These are phyloP conservation scores for Colletotrichum magnum DNA, from an alignment of 2,329 filamentous ascomycete genomes.

Conservation along the genomic window DNA sequence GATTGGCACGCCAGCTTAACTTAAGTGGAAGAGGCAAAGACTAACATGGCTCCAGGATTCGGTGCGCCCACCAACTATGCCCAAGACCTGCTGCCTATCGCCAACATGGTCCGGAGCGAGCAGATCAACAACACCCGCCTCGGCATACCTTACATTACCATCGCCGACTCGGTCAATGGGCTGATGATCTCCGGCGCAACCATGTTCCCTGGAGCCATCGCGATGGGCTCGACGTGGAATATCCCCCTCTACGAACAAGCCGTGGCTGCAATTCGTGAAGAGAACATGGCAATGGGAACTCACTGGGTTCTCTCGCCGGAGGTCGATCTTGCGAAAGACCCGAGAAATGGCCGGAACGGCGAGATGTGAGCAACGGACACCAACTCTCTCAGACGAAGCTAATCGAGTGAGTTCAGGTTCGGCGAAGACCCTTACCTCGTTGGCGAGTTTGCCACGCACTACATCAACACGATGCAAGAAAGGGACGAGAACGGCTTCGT, in stretches of 20 bases:
- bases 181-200: slow-evolving; percentile 49
- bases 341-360: slow-evolving; percentile 45
- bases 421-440: slow-evolving; percentile 51
- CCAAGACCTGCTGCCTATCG: slow-evolving; percentile 45
- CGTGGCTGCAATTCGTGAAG: slow-evolving; percentile 48
- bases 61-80: slow-evolving; percentile 49
- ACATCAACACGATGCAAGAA: slow-evolving; percentile 53
- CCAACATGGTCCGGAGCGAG: slow-evolving; percentile 44
- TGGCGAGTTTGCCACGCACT: slow-evolving; percentile 49
- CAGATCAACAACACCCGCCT: slow-evolving; percentile 42
- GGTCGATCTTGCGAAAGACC: slow-evolving; percentile 51
- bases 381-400: neutral
- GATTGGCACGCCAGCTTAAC: slow-evolving; percentile 9
- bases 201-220: slow-evolving; percentile 49
- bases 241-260: slow-evolving; percentile 47
- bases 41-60: slow-evolving; percentile 42
- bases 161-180: slow-evolving; percentile 49
- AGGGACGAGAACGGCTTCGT: slow-evolving; percentile 49
- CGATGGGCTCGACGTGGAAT: slow-evolving; percentile 50
- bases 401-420: slow-evolving; percentile 41
- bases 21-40: neutral
- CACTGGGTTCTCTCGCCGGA: slow-evolving; percentile 52
- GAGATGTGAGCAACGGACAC: slow-evolving; percentile 40
- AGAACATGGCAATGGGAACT: slow-evolving; percentile 49
- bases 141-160: slow-evolving; percentile 45